Base-by-base conservation (phyloP, 2,329 filamentous ascomycete species). In the Xylaria sp. region DNA sequence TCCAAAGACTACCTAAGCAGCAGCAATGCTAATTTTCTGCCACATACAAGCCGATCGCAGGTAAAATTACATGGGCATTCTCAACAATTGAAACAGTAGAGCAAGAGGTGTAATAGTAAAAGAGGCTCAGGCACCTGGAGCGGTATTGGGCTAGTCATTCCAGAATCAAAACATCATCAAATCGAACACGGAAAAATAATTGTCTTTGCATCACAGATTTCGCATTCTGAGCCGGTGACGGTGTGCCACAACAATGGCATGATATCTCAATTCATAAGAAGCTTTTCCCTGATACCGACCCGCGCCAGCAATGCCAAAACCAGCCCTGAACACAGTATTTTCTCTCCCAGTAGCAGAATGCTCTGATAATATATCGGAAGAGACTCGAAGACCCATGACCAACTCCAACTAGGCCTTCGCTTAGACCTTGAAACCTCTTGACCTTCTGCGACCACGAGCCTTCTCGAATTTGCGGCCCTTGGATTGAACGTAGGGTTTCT, bases 401-500 rank as follows among this genome's bases (percentile, higher is more conserved):
- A 72, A 75, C 70, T 70, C 73, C 73, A 75, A 65, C 58, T 72
- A 76, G 68, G 70, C 60, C 61, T 72, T 85, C 75, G 83, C 83
- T 93, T 97, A 99, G 83, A 99, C 96, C 94, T 99, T 99, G 94
- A 99, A 99, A 90, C 97, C 96, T 81, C 93, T 90, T 80, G 94
- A 98, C 83, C 94, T 89, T 91, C 96, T 97, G 86, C 96, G 94
- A 85, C 96, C 97, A 96, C 96, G 94, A 81, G 94, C 96, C 81
- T 90, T 90, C 91, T 99, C 97, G 89, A 99, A 99, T 90, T 99
- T 99, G 86, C 96, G 92, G 81, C 97, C 97, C 93, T 99, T 99
- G 89, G 93, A 97, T 85, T 93, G 89, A 80, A 99, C 89, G 79
- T 97, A 93, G 77, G 95, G 95, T 90, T 97, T 98, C 95, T 96